Evolutionary conservation across 2,329 filamentous ascomycete genomes (phyloP).

Genomic region (Aspergillus carbonarius): DNA sequence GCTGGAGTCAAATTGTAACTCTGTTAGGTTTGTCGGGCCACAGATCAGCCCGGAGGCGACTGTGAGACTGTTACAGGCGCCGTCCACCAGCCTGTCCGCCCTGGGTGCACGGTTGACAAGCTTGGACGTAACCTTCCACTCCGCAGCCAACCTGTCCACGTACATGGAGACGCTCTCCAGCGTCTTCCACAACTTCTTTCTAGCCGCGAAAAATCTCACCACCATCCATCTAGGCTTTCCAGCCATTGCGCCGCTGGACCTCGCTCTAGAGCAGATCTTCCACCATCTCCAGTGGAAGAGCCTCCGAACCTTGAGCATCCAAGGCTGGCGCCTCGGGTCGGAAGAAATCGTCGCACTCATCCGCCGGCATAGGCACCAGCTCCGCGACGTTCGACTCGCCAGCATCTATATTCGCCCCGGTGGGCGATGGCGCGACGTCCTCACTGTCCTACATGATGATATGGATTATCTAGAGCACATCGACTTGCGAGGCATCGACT

Average conservation of each 20-base stretch:
- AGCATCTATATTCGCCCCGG: slow-evolving; percentile 62
- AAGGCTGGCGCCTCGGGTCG: slow-evolving; percentile 61
- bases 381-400: slow-evolving; percentile 60
- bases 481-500: slow-evolving; percentile 62
- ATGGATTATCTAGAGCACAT: slow-evolving; percentile 62
- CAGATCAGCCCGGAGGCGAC: slow-evolving; percentile 63
- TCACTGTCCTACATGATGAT: slow-evolving; percentile 56
- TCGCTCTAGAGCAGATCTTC: slow-evolving; percentile 62
- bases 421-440: slow-evolving; percentile 61
- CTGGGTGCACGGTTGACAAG: slow-evolving; percentile 60
- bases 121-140: slow-evolving; percentile 64
- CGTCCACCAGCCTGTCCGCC: slow-evolving; percentile 49
- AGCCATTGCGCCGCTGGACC: slow-evolving; percentile 54
- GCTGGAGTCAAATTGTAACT: slow-evolving; percentile 55
- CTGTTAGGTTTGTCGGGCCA: slow-evolving; percentile 61
- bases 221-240: slow-evolving; percentile 66
- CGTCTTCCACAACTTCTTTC: slow-evolving; percentile 60
- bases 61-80: slow-evolving; percentile 50
- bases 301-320: slow-evolving; percentile 63
- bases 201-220: slow-evolving; percentile 59
- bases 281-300: slow-evolving; percentile 62
- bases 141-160: slow-evolving; percentile 55
- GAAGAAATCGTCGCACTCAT: slow-evolving; percentile 61
- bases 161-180: slow-evolving; percentile 59
- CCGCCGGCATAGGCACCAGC: slow-evolving; percentile 54